Evolutionary conservation across 2,329 filamentous ascomycete species (phyloP), one percentile per base, ranked within the genome.

Genomic region (Diaporthe vexans): DNA sequence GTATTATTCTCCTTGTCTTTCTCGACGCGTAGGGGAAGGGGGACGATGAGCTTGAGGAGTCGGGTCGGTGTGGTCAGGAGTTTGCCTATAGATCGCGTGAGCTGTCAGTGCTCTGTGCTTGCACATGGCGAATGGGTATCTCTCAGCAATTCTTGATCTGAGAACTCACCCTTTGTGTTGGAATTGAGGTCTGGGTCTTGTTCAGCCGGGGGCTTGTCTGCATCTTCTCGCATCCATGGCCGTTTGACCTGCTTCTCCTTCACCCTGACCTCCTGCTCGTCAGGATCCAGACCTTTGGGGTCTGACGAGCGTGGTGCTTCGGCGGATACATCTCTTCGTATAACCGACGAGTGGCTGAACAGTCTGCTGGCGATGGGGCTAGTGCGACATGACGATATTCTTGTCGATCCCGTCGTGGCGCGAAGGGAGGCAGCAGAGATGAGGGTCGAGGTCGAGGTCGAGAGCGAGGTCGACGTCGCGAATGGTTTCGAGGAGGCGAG

Each of bases 31-130:
- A 87, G 84, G 0, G 87, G 87, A 35, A 97, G 87, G 0, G 94
- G 95, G 0, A 97, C 86, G 21, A 97, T 92, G 19, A 97, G 87
- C 82, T 97, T 97, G 67, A 97, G 88, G 73, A 96, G 90, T 2
- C 94, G 89, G 0, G 93, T 95, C 0, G 94, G 94, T 0, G 94
- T 97, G 0, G 94, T 95, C 37, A 96, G 84, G 3, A 97, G 88
- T 80, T 95, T 95, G 26, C 94, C 93, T 88, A 9, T 8, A 9
- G 13, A 1, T 17, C 4, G n/a, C 43, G 1, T 13, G 1, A 17
- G 17, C n/a, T 8, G 65, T 76, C 56, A 77, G 76, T 58, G 29
- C 19, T 8, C 7, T 51, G 57, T 57, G 21, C 37, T 59, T 33
- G 58, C 19, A 9, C 4, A 33, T 33, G 5, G 3, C 29, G 29